These are phyloP conservation scores for Periconia sp. DNA, from an alignment of 2,329 filamentous ascomycete species.

Conservation along the genomic window DNA sequence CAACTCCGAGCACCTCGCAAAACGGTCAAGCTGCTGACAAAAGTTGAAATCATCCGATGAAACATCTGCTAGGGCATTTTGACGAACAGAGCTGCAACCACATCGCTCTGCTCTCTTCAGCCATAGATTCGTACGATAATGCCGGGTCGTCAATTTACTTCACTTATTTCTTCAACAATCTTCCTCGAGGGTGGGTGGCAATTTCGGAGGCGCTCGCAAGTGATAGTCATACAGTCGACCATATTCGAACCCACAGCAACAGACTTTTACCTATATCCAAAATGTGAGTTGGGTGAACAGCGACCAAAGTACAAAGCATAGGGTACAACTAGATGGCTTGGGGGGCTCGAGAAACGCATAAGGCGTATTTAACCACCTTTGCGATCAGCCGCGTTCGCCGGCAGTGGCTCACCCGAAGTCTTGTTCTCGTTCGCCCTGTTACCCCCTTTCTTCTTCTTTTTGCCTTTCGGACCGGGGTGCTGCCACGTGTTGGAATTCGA, in stretches of 20 bases:
- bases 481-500: conserved; percentile 18
- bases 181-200: not conserved
- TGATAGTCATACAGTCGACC: not conserved
- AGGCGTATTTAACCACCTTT: conserved; percentile 45
- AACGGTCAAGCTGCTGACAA: not conserved
- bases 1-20: not conserved
- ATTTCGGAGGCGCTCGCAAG: not conserved
- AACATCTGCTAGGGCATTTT: not conserved
- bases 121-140: not conserved
- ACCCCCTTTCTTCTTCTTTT: conserved; percentile 27
- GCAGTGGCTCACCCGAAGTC: conserved; percentile 44
- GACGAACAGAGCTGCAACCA: not conserved
- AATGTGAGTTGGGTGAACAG: not conserved
- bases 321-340: not conserved
- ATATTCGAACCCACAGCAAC: not conserved
- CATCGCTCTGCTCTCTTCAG: not conserved
- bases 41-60: not conserved
- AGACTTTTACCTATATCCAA: not conserved
- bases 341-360: not conserved
- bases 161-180: not conserved
- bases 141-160: too few relatives aligned
- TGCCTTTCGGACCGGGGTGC: conserved; percentile 17
- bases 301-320: not conserved
- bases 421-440: conserved; percentile 34
- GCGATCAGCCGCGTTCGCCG: conserved; percentile 47